These are phyloP conservation scores for Tuber aestivum DNA, from an alignment of 495 filamentous ascomycete species.

Conservation along the genomic window DNA sequence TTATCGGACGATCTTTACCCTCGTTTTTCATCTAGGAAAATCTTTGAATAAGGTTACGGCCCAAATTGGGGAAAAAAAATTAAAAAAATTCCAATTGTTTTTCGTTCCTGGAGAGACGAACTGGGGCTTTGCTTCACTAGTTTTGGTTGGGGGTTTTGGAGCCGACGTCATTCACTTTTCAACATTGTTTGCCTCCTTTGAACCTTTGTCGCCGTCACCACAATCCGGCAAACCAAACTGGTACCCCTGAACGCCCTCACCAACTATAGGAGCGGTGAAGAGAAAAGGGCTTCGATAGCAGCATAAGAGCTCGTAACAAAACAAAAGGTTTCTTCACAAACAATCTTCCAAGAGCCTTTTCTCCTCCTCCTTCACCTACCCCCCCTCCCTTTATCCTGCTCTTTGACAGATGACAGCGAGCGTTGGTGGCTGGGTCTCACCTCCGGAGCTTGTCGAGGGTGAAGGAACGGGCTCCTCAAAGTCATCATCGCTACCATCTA, in stretches of 20 bases:
- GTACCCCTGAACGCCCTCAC: background rate
- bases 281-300: constrained; percentile 19
- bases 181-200: background rate
- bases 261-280: background rate
- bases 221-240: background rate
- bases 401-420: constrained; percentile 19
- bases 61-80: background rate
- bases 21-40: background rate
- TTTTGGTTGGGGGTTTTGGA: constrained; percentile 1
- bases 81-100: background rate
- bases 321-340: background rate
- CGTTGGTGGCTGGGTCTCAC: constrained; percentile 36
- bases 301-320: background rate
- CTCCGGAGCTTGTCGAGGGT: constrained; percentile 28
- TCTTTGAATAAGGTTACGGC: background rate
- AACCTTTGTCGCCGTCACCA: background rate
- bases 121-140: background rate
- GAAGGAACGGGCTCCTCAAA: constrained; percentile 77
- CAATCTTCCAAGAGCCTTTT: background rate
- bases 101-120: constrained; percentile 5
- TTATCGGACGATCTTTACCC: constrained; percentile 8
- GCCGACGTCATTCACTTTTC: constrained; percentile 34
- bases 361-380: too few species aligned
- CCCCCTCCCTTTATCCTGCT: background rate
- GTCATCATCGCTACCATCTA: constrained; percentile 79